phyloP scores from a whole-genome alignment of 164 flowering plant species.

The Pachysandra terminalis region DNA sequence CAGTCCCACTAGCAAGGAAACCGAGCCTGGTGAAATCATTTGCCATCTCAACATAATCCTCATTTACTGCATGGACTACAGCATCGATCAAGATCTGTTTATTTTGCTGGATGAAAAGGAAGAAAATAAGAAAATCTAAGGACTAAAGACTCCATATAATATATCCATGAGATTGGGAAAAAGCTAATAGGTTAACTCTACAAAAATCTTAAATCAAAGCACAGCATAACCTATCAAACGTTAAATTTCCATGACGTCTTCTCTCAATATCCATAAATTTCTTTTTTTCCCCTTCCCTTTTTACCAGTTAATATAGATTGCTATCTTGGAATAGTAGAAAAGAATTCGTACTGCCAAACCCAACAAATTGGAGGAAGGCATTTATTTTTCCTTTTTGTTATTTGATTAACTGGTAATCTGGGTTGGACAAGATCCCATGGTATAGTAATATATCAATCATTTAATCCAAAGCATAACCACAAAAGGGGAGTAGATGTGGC shows the following conservation, averaged over 20 bases:
- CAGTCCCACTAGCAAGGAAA: conserved; percentile 90
- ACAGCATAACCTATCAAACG: background rate
- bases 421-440: too few relatives aligned
- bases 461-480: too few relatives aligned
- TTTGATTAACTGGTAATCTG: too few relatives aligned
- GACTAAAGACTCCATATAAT: background rate
- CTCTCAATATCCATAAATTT: background rate
- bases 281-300: too few relatives aligned
- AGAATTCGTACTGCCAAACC: too few relatives aligned
- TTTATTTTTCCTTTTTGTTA: too few relatives aligned
- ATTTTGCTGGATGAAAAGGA: conserved; percentile 63
- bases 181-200: background rate
- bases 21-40: conserved; percentile 99
- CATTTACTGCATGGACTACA: conserved; percentile 99
- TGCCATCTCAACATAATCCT: conserved; percentile 98
- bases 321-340: too few relatives aligned
- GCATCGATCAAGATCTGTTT: conserved; percentile 98
- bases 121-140: background rate
- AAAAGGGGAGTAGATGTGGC: too few relatives aligned
- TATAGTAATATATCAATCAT: too few relatives aligned
- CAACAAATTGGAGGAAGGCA: too few relatives aligned
- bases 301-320: too few relatives aligned
- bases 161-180: background rate
- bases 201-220: background rate
- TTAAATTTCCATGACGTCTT: conserved; percentile 1